Base-by-base conservation (phyloP, 441 rosid genomes). In the Populus hybrid region DNA sequence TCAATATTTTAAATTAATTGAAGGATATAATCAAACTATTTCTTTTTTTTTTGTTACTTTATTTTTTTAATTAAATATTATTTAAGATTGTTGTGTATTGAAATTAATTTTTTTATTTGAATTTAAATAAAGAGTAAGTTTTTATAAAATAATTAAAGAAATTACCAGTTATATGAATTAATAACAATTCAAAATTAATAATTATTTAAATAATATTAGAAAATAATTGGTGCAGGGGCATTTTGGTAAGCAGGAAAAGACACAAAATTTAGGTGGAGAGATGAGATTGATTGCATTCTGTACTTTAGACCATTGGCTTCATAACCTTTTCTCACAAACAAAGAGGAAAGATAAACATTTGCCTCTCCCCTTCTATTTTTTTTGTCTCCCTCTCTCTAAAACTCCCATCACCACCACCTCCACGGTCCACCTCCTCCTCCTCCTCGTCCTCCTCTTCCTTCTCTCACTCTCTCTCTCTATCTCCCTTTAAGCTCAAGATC, bases 401-500 rank as follows among this genome's bases (percentile, higher is more conserved):
- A 4, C 75, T 66, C 26, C 50, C 56, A 24, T 16, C 38, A 21
- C 4, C 24, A 21, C 24, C 76, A 29, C 31, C 31, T 29, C 31
- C 31, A 24, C 56, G 24, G 24, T 24, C 24, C 24, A 29, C 31
- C 31, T 29, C 31, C 31, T 29, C 31, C 0, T 29, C 31, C 31
- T 29, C 31, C n/a, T n/a, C n/a, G 4, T 29, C 31, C 4, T 0
- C 4, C 31, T 28, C 29, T 28, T 26, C 28, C 2, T 2, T 28
- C 29, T 28, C 29, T 2, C 29, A 2, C 29, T 3, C 31, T 3
- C 63, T 38, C 21, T 23, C 76, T 36, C 67, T 36, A 53, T 14
- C 78, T 40, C 36, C 21, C 56, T 64, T 9, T 9, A 36, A 64
- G 29, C 70, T 64, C 63, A 53, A 74, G 83, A 81, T 85, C 92